A percentile compares a stretch with the other conserved stretches of the same genome.
phyloP scores from a whole-genome alignment of 2,329 filamentous ascomycete species.

The Microsporum ferrugineum region DNA sequence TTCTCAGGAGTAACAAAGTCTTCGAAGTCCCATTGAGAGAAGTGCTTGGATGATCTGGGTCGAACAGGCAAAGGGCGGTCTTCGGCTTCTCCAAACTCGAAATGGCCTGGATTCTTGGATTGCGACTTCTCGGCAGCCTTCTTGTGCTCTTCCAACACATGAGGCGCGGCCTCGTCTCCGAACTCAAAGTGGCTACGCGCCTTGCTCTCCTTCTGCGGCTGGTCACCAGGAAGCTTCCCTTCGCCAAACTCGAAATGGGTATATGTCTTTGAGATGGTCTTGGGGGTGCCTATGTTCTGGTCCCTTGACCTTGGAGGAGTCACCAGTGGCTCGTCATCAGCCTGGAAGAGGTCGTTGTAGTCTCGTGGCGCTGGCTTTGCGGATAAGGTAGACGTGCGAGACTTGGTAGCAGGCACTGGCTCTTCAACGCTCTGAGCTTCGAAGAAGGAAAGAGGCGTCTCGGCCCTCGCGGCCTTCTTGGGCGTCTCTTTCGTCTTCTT shows the following conservation, averaged over 20 bases:
- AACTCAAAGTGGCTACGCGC: constrained; percentile 10
- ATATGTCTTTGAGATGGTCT: constrained; percentile 67
- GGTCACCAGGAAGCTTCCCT: constrained; percentile 11
- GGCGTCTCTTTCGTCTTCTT: constrained; percentile 12
- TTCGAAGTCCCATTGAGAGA: constrained; percentile 73
- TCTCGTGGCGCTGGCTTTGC: constrained; percentile 59
- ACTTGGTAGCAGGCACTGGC: constrained; percentile 45
- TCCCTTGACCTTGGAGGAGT: constrained; percentile 16
- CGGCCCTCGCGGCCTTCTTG: constrained; percentile 24
- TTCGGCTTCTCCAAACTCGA: constrained; percentile 12
- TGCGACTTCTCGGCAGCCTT: constrained; percentile 19
- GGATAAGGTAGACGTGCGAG: constrained; percentile 44
- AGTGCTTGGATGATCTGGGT: constrained; percentile 33
- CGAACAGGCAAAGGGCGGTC: constrained; percentile 5
- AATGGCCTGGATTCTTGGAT: constrained; percentile 63
- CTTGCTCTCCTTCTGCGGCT: neutral
- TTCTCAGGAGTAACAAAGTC: constrained; percentile 81
- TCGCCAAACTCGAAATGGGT: constrained; percentile 71
- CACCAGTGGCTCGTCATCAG: constrained; percentile 34
- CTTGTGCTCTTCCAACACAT: neutral
- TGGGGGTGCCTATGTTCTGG: constrained; percentile 45
- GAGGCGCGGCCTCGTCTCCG: neutral
- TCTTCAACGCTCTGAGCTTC: constrained; percentile 48
- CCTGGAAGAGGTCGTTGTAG: constrained; percentile 55
- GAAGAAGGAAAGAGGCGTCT: constrained; percentile 61